These are phyloP conservation scores for Trichoderma semiorbis DNA, from an alignment of 2,329 filamentous ascomycete genomes.

Conservation along the genomic window DNA sequence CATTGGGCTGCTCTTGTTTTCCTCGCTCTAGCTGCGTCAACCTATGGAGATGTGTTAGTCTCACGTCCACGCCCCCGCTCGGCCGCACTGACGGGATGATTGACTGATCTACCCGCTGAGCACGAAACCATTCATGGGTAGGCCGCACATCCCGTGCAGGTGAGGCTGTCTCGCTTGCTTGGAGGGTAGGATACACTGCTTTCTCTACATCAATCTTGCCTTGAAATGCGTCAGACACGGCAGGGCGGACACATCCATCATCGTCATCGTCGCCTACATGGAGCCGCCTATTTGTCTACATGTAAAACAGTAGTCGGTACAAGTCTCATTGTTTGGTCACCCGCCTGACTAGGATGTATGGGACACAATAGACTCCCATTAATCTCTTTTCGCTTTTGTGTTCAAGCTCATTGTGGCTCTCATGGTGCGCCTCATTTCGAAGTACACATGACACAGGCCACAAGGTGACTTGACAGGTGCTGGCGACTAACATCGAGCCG, in stretches of 20 bases:
- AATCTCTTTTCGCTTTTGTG: background rate
- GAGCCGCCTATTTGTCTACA: background rate
- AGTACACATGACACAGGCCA: background rate
- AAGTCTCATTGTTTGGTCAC: background rate
- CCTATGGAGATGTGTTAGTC: background rate
- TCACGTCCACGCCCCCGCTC: background rate
- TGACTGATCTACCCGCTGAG: constrained; percentile 17
- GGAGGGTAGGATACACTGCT: background rate
- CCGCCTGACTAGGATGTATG: background rate
- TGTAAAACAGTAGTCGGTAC: background rate
- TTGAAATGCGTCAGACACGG: background rate
- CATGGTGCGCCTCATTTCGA: background rate
- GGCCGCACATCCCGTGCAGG: background rate
- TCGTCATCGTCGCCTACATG: background rate
- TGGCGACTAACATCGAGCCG: background rate
- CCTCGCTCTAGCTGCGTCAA: background rate
- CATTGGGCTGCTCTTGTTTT: background rate
- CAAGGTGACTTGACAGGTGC: background rate
- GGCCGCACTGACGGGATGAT: background rate
- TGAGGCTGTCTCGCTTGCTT: constrained; percentile 4
- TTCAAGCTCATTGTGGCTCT: background rate
- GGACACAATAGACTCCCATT: background rate
- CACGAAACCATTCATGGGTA: background rate
- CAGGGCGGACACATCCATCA: background rate
- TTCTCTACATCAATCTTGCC: background rate